Base-by-base conservation (phyloP, 2,329 filamentous ascomycete genomes). In the Mycosphaerella sp. region DNA sequence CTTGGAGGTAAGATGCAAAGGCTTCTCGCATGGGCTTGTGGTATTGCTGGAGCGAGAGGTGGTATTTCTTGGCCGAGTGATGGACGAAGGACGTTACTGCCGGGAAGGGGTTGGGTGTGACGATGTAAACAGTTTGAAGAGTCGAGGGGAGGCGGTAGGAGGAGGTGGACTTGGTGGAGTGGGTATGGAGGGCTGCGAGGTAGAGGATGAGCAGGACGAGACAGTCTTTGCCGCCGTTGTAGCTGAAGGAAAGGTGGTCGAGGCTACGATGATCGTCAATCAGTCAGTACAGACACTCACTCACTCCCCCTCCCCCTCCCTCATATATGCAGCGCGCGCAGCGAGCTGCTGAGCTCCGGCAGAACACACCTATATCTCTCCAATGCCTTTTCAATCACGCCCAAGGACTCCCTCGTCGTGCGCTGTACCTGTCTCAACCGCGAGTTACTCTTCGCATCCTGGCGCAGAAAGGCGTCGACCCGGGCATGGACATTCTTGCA, bases 141-240 rank as follows among this genome's bases (percentile, higher is more conserved):
- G 57, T 72, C 11, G 80, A 76, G 51, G 72, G 69, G 51, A 69
- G 64, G 59, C 65, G 62, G n/a, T 59, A 17, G 14, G 14, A 62
- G 26, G 54, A 32, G 36, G 39, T 65, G 54, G 45, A 58, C 57
- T 31, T 63, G 60, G 69, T 64, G 31, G 61, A 55, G 46, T 67
- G 64, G n/a, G 63, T 65, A 63, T 78, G 74, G 1, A 84, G 71
- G 17, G 77, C 77, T 58, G 86, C 84, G 62, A 97, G 84, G 67
- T 95, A 89, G 60, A 97, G 78, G 66, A 96, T 80, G 6, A 97
- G 79, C 14, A 97, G 83, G 50, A 97, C 91, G 14, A 97, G 85
- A 66, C 92, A 97, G 78, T 97, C 93, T 72, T 98, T 98, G 57
- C 93, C 93, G 67, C 93, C 93, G 66, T 98, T 98, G 74, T 96